These are phyloP conservation scores for Colletotrichum simmondsii DNA, from an alignment of 2,329 filamentous ascomycete species.

Conservation along the genomic window DNA sequence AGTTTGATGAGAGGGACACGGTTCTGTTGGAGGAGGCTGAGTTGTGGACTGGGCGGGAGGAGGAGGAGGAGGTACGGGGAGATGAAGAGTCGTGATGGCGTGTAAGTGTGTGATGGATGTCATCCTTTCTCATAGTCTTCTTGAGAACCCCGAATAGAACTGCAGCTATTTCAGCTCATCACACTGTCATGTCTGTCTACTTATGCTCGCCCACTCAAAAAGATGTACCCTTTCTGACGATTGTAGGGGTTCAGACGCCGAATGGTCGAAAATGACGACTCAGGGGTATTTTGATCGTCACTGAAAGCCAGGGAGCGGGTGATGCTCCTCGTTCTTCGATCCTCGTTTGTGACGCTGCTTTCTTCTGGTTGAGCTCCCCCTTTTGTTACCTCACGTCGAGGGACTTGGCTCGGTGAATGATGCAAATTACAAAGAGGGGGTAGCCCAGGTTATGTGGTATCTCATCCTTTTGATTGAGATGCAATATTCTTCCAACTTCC, in stretches of 20 bases:
- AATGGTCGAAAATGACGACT: neutral
- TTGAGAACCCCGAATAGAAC: too few species aligned
- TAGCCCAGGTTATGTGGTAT: too few species aligned
- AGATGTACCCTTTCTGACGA: neutral
- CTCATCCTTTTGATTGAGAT: too few species aligned
- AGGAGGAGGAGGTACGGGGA: neutral
- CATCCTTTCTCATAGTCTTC: too few species aligned
- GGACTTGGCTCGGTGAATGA: too few species aligned
- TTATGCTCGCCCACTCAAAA: neutral
- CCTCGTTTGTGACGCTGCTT: neutral
- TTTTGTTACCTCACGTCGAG: neutral
- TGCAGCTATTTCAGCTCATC: neutral
- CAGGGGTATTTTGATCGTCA: neutral
- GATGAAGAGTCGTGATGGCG: neutral
- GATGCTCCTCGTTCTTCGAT: neutral
- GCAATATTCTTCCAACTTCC: too few species aligned
- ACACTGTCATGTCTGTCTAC: neutral
- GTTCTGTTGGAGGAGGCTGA: constrained; percentile 11
- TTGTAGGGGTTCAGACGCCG: neutral
- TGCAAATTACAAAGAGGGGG: too few species aligned
- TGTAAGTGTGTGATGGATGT: too few species aligned
- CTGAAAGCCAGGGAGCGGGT: neutral
- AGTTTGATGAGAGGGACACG: constrained; percentile 27
- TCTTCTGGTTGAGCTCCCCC: accelerated
- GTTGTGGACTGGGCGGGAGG: neutral